Evolutionary conservation across 2,329 filamentous ascomycete species (phyloP), one percentile per base, ranked within the genome.

Genomic region (Xylariaceae sp.): DNA sequence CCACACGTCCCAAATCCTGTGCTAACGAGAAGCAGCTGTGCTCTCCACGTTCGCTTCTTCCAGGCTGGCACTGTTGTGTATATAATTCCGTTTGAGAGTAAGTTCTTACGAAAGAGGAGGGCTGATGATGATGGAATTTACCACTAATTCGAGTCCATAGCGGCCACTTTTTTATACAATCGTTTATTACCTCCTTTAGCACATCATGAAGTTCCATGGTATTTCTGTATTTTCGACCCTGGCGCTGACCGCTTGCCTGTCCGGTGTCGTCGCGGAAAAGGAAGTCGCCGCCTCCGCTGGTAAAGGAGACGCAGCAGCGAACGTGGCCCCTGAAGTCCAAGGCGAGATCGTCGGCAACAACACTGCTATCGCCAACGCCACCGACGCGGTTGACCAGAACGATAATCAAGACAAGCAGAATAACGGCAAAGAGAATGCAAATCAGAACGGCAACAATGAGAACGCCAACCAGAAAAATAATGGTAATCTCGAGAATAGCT

Each of bases 141-240:
- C 6, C 2, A 28, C 33, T 60, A 39, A 56, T 23, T 47, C 7
- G 17, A 16, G 26, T 34, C 1, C 4, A 6, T 5, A 60, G 48
- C 53, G 53, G 48, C 26, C 26, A 16, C 9, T 19, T 43, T 36
- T 56, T 50, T 50, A 36, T n/a, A 43, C 26, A 48, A 16, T 12
- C 17, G 17, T 23, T 41, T 21, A 23, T 21, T 48, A 51, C 34
- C 49, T 55, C 50, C 47, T 43, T 51, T 55, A 17, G 28, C 8
- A 34, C 49, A 68, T 51, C 37, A 70, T 71, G 68, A 68, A 64
- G 59, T 58, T 70, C 54, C 53, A 63, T 26, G 44, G 58, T 9
- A 50, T 60, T 6, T 46, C 64, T 29, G 53, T 71, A 41, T 60
- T 68, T 29, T 65, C 67, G 26, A 62, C 61, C 19, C 56, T 71